These are phyloP conservation scores for Solanum paucissectum DNA, from an alignment of 257 asterid genomes.

Conservation along the genomic window DNA sequence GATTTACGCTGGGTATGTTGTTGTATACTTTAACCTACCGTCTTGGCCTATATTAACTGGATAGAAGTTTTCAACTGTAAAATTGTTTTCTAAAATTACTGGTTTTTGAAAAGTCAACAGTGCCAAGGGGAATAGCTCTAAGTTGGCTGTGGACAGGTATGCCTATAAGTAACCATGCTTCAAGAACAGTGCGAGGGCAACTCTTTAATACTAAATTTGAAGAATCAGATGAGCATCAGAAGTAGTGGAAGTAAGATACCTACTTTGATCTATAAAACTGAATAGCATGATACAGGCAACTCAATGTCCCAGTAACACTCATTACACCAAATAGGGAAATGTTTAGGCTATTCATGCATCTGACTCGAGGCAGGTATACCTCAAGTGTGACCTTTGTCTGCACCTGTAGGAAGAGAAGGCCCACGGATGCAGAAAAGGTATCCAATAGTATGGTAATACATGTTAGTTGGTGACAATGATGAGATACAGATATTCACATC, in stretches of 20 bases:
- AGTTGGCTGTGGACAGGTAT: not conserved
- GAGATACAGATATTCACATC: not conserved
- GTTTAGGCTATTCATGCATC: not conserved
- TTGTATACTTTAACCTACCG: not conserved
- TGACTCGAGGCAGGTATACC: not conserved
- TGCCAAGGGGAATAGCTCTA: not conserved
- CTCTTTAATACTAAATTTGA: not conserved
- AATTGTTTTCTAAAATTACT: not conserved
- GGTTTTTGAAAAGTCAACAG: not conserved
- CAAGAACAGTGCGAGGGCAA: not conserved
- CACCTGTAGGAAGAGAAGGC: not conserved
- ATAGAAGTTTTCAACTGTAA: not conserved
- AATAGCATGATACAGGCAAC: not conserved
- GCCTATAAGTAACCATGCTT: not conserved
- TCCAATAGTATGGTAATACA: not conserved
- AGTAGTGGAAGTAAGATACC: not conserved
- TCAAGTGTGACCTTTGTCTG: not conserved
- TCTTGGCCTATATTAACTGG: not conserved
- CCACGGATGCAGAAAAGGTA: not conserved
- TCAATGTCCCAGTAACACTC: not conserved
- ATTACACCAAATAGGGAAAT: not conserved
- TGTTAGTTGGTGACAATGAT: not conserved
- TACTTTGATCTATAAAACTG: not conserved
- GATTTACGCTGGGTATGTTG: not conserved
- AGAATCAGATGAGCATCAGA: not conserved